Evolutionary conservation across 2,329 filamentous ascomycete genomes (phyloP), one percentile per base, ranked within the genome.

Genomic region (Diaporthe aspalathi): DNA sequence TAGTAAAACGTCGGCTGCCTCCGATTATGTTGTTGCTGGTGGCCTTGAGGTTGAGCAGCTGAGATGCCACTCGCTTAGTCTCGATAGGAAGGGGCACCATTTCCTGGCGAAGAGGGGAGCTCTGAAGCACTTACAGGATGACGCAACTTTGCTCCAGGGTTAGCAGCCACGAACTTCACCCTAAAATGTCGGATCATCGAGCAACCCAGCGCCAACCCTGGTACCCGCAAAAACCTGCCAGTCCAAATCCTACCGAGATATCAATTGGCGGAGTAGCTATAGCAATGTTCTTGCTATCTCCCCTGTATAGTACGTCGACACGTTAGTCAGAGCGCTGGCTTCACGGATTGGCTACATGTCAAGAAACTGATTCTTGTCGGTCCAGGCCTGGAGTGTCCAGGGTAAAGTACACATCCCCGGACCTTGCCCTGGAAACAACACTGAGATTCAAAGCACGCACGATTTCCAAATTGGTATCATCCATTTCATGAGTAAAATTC

Each of bases 401-500:
- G 22, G 45, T 29, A 5, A 9, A n/a, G n/a, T 22, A 3, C 4
- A 20, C 12, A 45, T 24, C 27, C 12, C 56, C 38, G 29, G 16
- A 17, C 43, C 20, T 7, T 29, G 22, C 35, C 2, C 43, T 47
- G 50, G 32, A 35, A 35, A 57, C 14, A 14, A 54, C 22, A 40
- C 27, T 20, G 4, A 27, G 38, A 17, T 47, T 29, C 20, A 56
- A 14, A 67, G 32, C 65, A 56, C 24, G 32, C 50, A 54, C 20
- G 22, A 38, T 29, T 70, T 17, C 54, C 52, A 63, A 47, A 53
- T 35, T 43, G 67, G 60, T 67, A 70, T 70, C 60, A 66, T 70
- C 67, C 47, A 66, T 66, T 56, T 54, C 68, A 66, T 56, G 57
- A 70, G 68, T 66, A 53, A 63, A 43, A 49, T 67, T 65, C 40